Percentiles rank a stretch among this genome's conserved stretches.
Evolutionary conservation across 1,139 yeast genomes (phyloP).

Genomic region (Yamadazyma oceani): DNA sequence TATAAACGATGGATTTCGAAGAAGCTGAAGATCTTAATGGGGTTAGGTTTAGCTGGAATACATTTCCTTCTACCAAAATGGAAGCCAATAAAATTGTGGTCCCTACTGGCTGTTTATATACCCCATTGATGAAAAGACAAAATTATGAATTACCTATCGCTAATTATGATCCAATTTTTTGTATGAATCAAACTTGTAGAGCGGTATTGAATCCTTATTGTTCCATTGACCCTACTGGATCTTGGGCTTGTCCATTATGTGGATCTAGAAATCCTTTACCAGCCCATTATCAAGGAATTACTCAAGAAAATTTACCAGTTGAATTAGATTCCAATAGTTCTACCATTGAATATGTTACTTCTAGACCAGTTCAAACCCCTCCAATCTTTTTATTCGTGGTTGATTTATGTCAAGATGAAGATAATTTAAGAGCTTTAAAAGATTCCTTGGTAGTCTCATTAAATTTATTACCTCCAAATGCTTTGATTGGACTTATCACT

Average conservation of each 20-base stretch:
- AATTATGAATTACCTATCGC: slow-evolving; percentile 66
- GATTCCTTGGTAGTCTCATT: slow-evolving; percentile 82
- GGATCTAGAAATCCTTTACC: slow-evolving; percentile 83
- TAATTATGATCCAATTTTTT: slow-evolving; percentile 85
- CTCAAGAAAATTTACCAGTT: slow-evolving; percentile 81
- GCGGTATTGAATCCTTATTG: slow-evolving; percentile 88
- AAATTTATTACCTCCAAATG: slow-evolving; percentile 87
- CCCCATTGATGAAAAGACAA: slow-evolving; percentile 82
- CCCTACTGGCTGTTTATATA: slow-evolving; percentile 91
- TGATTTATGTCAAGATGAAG: slow-evolving; percentile 94
- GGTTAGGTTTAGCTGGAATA: slow-evolving; percentile 51
- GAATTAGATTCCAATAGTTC: slow-evolving; percentile 77
- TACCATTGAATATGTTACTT: slow-evolving; percentile 89
- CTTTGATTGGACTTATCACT: slow-evolving; percentile 87
- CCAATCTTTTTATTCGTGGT: slow-evolving; percentile 92
- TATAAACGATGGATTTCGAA: slow-evolving; percentile 42
- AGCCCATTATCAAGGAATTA: slow-evolving; percentile 80
- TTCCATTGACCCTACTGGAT: slow-evolving; percentile 76
- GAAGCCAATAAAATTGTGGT: slow-evolving; percentile 93
- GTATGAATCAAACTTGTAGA: slow-evolving; percentile 79
- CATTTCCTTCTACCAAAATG: slow-evolving; percentile 76
- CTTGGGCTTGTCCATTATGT: slow-evolving; percentile 94
- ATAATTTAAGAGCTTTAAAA: slow-evolving; percentile 84
- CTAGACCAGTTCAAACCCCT: slow-evolving; percentile 85
- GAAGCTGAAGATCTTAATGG: slow-evolving; percentile 54